These are phyloP conservation scores for Venturia asperata DNA, from an alignment of 2,329 filamentous ascomycete species.

Conservation along the genomic window DNA sequence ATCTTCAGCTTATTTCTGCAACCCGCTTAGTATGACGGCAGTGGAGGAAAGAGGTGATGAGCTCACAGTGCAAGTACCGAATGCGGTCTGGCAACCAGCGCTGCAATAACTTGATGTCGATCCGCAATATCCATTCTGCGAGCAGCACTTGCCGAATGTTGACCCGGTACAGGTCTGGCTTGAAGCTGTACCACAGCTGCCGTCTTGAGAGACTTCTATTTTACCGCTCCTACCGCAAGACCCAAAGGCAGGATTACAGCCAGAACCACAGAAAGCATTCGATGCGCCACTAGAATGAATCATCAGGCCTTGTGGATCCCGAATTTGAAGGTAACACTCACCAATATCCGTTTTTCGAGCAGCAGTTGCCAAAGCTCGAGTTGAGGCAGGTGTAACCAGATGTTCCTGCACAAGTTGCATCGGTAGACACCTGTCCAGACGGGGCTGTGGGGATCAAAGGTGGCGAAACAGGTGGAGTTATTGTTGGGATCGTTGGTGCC, in stretches of 20 bases:
- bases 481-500: constrained; percentile 28
- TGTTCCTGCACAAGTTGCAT: constrained; percentile 18
- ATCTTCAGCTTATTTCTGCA: background rate
- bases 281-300: background rate
- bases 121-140: constrained; percentile 20
- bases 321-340: background rate
- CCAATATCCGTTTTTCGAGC: constrained; percentile 19
- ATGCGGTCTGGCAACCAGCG: constrained; percentile 29
- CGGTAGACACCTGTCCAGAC: constrained; percentile 19
- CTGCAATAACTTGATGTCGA: constrained; percentile 28
- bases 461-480: constrained; percentile 19
- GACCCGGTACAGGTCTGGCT: too few relatives aligned
- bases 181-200: too few relatives aligned
- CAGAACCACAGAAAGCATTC: constrained; percentile 13
- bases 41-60: background rate
- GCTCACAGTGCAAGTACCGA: constrained; percentile 27
- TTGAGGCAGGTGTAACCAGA: constrained; percentile 10
- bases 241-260: constrained; percentile 28
- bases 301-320: background rate
- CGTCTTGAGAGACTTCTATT: constrained; percentile 9
- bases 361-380: constrained; percentile 20
- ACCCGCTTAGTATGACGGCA: background rate
- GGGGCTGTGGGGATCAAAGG: constrained; percentile 13
- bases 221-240: background rate
- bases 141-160: constrained; percentile 9